These are phyloP conservation scores for Fonsecaea pedrosoi DNA, from an alignment of 2,329 filamentous ascomycete species.

Conservation along the genomic window DNA sequence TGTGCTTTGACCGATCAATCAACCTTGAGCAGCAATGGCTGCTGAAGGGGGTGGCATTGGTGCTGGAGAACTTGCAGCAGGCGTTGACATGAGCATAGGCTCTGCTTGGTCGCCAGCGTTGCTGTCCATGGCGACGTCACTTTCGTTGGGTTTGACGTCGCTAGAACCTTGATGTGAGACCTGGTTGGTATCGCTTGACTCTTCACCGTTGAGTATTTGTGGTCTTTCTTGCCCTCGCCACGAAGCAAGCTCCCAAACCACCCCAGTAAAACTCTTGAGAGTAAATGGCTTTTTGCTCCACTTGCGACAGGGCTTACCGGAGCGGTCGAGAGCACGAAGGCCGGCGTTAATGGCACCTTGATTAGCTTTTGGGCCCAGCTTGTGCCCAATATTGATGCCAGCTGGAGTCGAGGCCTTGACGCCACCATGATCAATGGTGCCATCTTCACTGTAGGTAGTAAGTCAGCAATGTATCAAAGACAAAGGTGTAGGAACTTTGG, in stretches of 20 bases:
- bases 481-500: background rate
- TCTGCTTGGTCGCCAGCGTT: slow-evolving; percentile 56
- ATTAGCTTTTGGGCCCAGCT: slow-evolving; percentile 94
- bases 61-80: slow-evolving; percentile 60
- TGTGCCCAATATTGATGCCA: slow-evolving; percentile 63
- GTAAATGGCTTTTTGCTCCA: slow-evolving; percentile 85
- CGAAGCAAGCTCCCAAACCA: slow-evolving; percentile 78
- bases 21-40: slow-evolving; percentile 48
- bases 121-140: slow-evolving; percentile 64
- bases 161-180: slow-evolving; percentile 63
- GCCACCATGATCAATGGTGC: slow-evolving; percentile 52
- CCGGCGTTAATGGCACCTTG: slow-evolving; percentile 97
- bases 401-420: slow-evolving; percentile 59
- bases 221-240: slow-evolving; percentile 71
- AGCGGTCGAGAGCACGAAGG: slow-evolving; percentile 89
- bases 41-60: slow-evolving; percentile 46
- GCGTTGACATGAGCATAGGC: slow-evolving; percentile 54
- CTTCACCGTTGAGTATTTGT: slow-evolving; percentile 51
- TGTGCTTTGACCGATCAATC: slow-evolving; percentile 6
- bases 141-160: slow-evolving; percentile 63
- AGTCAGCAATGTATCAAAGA: slow-evolving; percentile 11
- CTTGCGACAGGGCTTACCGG: slow-evolving; percentile 87
- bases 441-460: slow-evolving; percentile 54
- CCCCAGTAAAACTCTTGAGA: slow-evolving; percentile 91
- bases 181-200: slow-evolving; percentile 65